phyloP scores from a whole-genome alignment of 2,329 filamentous ascomycete species.

The Paraphaeosphaeria sporulosa region DNA sequence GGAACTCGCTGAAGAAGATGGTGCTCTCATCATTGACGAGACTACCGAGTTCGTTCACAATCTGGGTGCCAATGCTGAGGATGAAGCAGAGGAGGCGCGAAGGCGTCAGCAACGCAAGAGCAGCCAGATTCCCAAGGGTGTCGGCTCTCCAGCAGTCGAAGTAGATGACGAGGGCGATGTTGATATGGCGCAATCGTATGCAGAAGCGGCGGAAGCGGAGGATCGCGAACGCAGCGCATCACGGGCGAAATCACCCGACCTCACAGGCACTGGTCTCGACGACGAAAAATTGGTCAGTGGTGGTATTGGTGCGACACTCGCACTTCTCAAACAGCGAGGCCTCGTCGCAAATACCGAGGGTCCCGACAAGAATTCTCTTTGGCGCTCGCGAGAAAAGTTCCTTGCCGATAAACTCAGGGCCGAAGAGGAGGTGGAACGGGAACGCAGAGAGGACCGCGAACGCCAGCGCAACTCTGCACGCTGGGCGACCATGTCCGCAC shows the following conservation, averaged over 20 bases:
- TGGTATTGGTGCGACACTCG: slow-evolving; percentile 82
- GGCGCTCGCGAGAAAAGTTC: slow-evolving; percentile 79
- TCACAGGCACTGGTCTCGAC: slow-evolving; percentile 77
- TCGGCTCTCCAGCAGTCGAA: slow-evolving; percentile 33
- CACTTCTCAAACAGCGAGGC: slow-evolving; percentile 84
- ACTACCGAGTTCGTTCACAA: slow-evolving; percentile 94
- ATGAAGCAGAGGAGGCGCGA: slow-evolving; percentile 51
- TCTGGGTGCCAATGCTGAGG: slow-evolving; percentile 61
- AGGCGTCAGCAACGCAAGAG: slow-evolving; percentile 59
- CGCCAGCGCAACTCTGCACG: slow-evolving; percentile 83
- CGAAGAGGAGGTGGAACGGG: slow-evolving; percentile 80
- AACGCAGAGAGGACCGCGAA: slow-evolving; percentile 82
- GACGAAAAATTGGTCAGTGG: slow-evolving; percentile 81
- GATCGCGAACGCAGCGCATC: slow-evolving; percentile 50
- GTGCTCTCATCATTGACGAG: slow-evolving; percentile 91
- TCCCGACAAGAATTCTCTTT: slow-evolving; percentile 69
- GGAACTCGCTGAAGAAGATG: slow-evolving; percentile 60
- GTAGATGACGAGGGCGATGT: slow-evolving; percentile 60
- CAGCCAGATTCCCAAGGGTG: slow-evolving; percentile 35
- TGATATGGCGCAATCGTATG: slow-evolving; percentile 62
- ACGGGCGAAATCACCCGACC: slow-evolving; percentile 55
- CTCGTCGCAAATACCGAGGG: slow-evolving; percentile 73
- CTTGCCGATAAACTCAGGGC: slow-evolving; percentile 78
- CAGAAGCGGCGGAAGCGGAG: slow-evolving; percentile 60
- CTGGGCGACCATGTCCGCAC: slow-evolving; percentile 87